Evolutionary conservation across 2,329 filamentous ascomycete genomes (phyloP).

Genomic region (Elsinoe arachidis): DNA sequence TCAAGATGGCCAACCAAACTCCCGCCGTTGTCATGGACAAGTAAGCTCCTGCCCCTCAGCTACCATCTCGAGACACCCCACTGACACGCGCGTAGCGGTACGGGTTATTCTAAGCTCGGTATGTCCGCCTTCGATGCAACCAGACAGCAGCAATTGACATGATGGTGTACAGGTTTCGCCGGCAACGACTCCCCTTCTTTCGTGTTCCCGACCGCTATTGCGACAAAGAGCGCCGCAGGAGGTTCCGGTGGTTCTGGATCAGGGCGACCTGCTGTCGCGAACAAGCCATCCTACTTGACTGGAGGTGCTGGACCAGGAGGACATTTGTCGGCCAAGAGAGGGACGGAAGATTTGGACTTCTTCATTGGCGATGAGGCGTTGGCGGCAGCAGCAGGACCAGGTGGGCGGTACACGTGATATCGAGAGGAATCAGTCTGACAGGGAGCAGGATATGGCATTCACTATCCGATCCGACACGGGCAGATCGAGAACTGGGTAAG

Average conservation of each 20-base stretch:
- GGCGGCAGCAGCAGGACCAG: conserved; percentile 71
- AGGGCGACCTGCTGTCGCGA: conserved; percentile 79
- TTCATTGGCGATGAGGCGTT: conserved; percentile 98
- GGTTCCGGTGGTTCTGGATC: conserved; percentile 69
- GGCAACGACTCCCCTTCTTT: conserved; percentile 99
- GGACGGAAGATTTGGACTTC: conserved; percentile 95
- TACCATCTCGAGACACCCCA: conserved; percentile 17
- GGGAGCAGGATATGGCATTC: conserved; percentile 72
- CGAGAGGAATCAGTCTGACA: conserved; percentile 16
- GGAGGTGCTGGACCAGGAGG: conserved; percentile 76
- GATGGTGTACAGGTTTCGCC: conserved; percentile 65
- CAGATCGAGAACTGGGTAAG: conserved; percentile 98
- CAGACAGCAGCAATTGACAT: conserved; percentile 21
- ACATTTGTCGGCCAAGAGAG: conserved; percentile 82
- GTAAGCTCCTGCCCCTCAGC: conserved; percentile 51
- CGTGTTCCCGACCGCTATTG: conserved; percentile 97
- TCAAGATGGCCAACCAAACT: conserved; percentile 88
- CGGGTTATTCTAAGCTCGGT: conserved; percentile 99
- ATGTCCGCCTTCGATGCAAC: conserved; percentile 28
- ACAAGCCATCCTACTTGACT: conserved; percentile 91
- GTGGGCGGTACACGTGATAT: conserved; percentile 36
- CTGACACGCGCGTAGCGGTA: conserved; percentile 61
- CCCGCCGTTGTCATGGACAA: conserved; percentile 99
- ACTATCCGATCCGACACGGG: conserved; percentile 95
- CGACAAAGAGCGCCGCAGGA: conserved; percentile 71